Evolutionary conservation across 2,329 filamentous ascomycete genomes (phyloP), one percentile per base, ranked within the genome.

Genomic region (Fusarium succisae): DNA sequence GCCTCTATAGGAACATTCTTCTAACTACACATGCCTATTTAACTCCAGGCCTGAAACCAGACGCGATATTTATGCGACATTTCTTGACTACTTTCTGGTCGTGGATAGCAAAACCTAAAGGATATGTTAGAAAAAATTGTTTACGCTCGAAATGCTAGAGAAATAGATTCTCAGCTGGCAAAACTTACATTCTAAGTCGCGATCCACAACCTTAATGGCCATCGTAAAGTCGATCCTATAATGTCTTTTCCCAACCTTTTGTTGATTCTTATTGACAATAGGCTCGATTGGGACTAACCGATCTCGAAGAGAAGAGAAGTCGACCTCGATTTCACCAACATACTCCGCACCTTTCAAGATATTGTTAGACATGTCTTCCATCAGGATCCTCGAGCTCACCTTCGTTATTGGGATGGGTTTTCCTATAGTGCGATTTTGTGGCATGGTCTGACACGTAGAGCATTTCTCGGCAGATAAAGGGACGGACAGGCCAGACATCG

Each of bases 211-310:
- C 15, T 26, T 44, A 0, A 62, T 35, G 0, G 1, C 59, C 48
- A 60, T 53, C 0, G n/a, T 35, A 10, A 53, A 62, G 14, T 54
- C 32, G 30, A 62, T 8, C 20, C 8, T 43, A 1, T 37, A 61
- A 6, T 54, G 58, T 1, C 8, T 45, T n/a, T n/a, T n/a, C 8
- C 12, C 60, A 45, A 48, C 0, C 3, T 13, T 58, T 14, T 8
- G 26, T 2, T 4, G 0, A 2, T n/a, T 12, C 0, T 1, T 4
- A 15, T 58, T 18, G 0, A 57, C 0, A 24, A 0, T 5, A n/a
- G 64, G 64, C 11, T 51, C 50, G 3, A 50, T 18, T 11, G 59
- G 48, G 5, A 15, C n/a, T 26, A 66, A n/a, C 1, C 6, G 12
- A 5, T 44, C 32, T 13, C 32, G 44, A 22, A 65, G 60, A 8